A percentile compares a stretch with the other conserved stretches of the same genome.
These are phyloP conservation scores for Neonectria ditissima DNA, from an alignment of 2,329 filamentous ascomycete genomes.

Conservation along the genomic window DNA sequence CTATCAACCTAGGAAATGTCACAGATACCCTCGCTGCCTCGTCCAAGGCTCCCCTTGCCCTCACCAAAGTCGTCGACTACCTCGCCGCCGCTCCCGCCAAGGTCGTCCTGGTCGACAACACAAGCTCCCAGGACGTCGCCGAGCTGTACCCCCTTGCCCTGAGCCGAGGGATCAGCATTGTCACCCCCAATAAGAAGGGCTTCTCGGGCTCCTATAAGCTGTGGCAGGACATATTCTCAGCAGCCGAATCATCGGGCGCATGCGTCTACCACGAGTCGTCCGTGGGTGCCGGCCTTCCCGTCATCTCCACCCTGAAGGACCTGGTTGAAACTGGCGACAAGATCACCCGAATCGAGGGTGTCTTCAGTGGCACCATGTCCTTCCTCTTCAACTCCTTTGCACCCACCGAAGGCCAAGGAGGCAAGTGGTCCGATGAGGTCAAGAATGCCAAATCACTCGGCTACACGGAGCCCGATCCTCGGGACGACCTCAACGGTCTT, in stretches of 20 bases:
- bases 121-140: conserved; percentile 88
- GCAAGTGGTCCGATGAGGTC: conserved; percentile 92
- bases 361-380: conserved; percentile 97
- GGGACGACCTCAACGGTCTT: conserved; percentile 87
- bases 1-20: conserved; percentile 70
- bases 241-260: conserved; percentile 77
- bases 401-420: conserved; percentile 78
- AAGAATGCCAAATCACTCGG: conserved; percentile 91
- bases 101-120: conserved; percentile 93
- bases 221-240: conserved; percentile 88
- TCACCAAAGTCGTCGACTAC: conserved; percentile 80
- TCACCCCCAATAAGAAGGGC: conserved; percentile 98
- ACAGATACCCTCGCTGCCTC: conserved; percentile 74
- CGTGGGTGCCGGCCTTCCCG: conserved; percentile 91
- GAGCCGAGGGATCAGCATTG: conserved; percentile 84
- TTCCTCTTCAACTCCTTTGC: conserved; percentile 99
- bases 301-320: conserved; percentile 93
- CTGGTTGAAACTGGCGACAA: conserved; percentile 94
- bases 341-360: conserved; percentile 92
- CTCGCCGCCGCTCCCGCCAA: conserved; percentile 82
- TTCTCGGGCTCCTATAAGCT: conserved; percentile 85
- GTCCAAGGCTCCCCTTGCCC: conserved; percentile 71
- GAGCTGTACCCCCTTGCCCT: conserved; percentile 85
- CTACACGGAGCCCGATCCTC: conserved; percentile 89
- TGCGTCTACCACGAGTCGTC: conserved; percentile 96